These are phyloP conservation scores for Polyporus tsugae DNA, from an alignment of 1,284 basidiomycete genomes.

Conservation along the genomic window DNA sequence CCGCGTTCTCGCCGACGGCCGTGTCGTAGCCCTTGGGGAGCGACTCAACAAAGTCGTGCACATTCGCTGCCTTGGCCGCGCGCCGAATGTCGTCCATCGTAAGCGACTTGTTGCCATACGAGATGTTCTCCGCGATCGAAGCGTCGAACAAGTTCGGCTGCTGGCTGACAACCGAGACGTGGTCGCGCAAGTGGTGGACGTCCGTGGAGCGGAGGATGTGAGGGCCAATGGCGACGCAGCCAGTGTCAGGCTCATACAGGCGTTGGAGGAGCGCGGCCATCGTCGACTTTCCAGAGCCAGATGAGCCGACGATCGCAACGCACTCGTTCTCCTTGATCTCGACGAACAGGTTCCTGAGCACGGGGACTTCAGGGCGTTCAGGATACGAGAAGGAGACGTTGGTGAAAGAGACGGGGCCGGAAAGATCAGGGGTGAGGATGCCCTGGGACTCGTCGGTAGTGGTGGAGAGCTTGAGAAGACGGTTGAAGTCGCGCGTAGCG, in stretches of 20 bases:
- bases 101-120: constrained; percentile 72
- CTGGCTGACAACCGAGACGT: constrained; percentile 89
- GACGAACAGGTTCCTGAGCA: constrained; percentile 76
- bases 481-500: constrained; percentile 82
- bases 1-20: constrained; percentile 87
- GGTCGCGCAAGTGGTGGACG: constrained; percentile 77
- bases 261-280: constrained; percentile 85
- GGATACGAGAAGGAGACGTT: constrained; percentile 88
- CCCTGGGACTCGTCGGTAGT: constrained; percentile 77
- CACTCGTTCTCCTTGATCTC: constrained; percentile 76
- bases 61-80: constrained; percentile 81
- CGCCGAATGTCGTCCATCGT: constrained; percentile 64
- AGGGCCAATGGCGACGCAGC: constrained; percentile 67
- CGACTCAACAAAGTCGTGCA: constrained; percentile 86
- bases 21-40: constrained; percentile 90
- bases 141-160: constrained; percentile 89
- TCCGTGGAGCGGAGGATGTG: constrained; percentile 65
- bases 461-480: constrained; percentile 67
- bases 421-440: constrained; percentile 66
- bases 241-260: constrained; percentile 81
- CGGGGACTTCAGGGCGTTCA: constrained; percentile 73
- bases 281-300: constrained; percentile 92
- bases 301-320: constrained; percentile 89
- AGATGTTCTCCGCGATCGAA: constrained; percentile 86
- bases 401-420: constrained; percentile 72